Percentiles rank a stretch among this genome's conserved stretches.
Evolutionary conservation across 805 yeast species (phyloP).

Genomic region (Spathaspora hagerdaliae): DNA sequence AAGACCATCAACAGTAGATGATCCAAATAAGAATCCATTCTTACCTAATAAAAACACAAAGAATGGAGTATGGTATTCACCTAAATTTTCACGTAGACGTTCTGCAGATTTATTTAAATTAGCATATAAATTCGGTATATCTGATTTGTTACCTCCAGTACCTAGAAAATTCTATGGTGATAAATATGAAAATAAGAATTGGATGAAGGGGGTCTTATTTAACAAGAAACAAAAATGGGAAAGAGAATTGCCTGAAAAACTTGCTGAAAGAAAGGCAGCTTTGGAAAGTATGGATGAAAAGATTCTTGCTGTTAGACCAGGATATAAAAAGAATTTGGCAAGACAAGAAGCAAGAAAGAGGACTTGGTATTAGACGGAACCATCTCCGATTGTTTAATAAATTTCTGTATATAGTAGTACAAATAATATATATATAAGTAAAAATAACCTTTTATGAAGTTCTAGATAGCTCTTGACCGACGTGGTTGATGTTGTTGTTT

Average conservation of each 20-base stretch:
- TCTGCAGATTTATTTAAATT: constrained; percentile 79
- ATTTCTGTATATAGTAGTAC: constrained; percentile 4
- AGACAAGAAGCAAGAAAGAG: constrained; percentile 30
- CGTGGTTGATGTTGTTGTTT: constrained; percentile 6
- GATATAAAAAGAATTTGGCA: constrained; percentile 36
- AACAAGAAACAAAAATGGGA: constrained; percentile 86
- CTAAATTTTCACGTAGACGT: constrained; percentile 75
- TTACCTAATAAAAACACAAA: constrained; percentile 79
- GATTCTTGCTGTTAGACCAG: constrained; percentile 57
- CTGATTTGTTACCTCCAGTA: constrained; percentile 68
- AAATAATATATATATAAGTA: background rate
- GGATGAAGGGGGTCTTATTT: constrained; percentile 69
- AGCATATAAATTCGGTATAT: constrained; percentile 77
- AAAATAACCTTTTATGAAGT: background rate
- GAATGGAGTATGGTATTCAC: constrained; percentile 72
- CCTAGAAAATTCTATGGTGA: constrained; percentile 75
- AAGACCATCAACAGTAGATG: constrained; percentile 60
- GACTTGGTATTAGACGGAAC: constrained; percentile 26
- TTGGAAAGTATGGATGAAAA: constrained; percentile 61
- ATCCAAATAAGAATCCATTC: constrained; percentile 80
- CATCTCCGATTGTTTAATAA: background rate
- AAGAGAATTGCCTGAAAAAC: constrained; percentile 56
- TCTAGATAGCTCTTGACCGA: background rate
- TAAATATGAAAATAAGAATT: constrained; percentile 63
- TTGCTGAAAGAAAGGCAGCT: constrained; percentile 61